Percentiles rank a stretch among this genome's conserved stretches.
phyloP scores from a whole-genome alignment of 345 rosid genomes.

The Euphorbia tirucalli region DNA sequence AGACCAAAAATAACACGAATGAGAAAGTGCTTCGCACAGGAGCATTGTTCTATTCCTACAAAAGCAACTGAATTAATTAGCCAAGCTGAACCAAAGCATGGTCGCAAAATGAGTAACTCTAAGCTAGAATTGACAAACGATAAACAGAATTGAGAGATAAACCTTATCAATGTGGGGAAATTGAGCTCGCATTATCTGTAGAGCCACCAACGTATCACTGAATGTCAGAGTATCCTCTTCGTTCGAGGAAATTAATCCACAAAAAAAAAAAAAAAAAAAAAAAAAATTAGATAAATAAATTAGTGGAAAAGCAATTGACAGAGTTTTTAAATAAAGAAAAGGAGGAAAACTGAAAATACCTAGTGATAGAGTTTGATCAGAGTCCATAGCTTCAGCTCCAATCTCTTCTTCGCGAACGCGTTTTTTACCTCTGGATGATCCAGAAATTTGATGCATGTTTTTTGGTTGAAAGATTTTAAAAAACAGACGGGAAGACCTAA shows the following conservation, averaged over 20 bases:
- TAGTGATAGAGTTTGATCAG: constrained; percentile 26
- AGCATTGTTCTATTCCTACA: neutral
- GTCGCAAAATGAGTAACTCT: neutral
- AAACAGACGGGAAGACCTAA: neutral
- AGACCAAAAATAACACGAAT: neutral
- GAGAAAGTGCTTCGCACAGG: neutral
- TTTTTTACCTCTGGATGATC: constrained; percentile 8
- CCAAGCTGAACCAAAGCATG: neutral
- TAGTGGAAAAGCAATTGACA: neutral
- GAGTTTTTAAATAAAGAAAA: neutral
- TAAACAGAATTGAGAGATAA: neutral
- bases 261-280: neutral
- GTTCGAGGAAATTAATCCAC: neutral
- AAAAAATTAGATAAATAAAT: no score
- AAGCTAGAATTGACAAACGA: neutral
- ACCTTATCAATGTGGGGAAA: constrained; percentile 84
- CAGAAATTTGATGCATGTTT: constrained; percentile 2
- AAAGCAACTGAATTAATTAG: neutral
- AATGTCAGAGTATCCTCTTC: constrained; percentile 76
- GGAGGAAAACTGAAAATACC: neutral
- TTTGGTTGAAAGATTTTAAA: neutral
- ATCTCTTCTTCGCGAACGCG: constrained; percentile 15
- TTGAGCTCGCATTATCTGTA: constrained; percentile 89
- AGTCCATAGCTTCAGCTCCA: constrained; percentile 27
- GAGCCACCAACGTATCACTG: constrained; percentile 77